Percentiles rank a stretch among this genome's conserved stretches.
phyloP scores from a whole-genome alignment of 1,284 basidiomycete genomes.

The Ceratobasidium sp. region DNA sequence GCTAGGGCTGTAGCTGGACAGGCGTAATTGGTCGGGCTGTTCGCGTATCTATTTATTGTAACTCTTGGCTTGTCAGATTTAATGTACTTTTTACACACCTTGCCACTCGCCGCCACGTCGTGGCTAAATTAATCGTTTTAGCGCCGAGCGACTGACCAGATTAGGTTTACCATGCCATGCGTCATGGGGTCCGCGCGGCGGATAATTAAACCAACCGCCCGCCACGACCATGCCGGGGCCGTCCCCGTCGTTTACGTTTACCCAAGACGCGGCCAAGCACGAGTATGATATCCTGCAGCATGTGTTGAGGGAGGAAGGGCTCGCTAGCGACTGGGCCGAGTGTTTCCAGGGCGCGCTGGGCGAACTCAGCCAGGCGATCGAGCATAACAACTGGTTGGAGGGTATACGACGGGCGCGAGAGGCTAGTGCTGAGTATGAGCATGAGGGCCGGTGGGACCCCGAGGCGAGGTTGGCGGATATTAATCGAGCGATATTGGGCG shows the following conservation, averaged over 20 bases:
- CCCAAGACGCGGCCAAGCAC: slow-evolving; percentile 36
- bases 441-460: slow-evolving; percentile 11
- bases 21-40: slow-evolving; percentile 1
- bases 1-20: slow-evolving; percentile 10
- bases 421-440: neutral
- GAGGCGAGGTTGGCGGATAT: slow-evolving; percentile 41
- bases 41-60: neutral
- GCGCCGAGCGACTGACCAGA: slow-evolving; percentile 6
- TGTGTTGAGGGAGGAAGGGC: slow-evolving; percentile 31
- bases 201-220: slow-evolving; percentile 6
- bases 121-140: neutral
- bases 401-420: slow-evolving; percentile 33
- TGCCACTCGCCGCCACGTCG: neutral
- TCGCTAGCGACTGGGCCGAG: slow-evolving; percentile 30
- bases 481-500: slow-evolving; percentile 33
- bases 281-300: slow-evolving; percentile 28
- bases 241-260: slow-evolving; percentile 22
- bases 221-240: slow-evolving; percentile 15
- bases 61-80: neutral
- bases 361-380: slow-evolving; percentile 36
- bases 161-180: slow-evolving; percentile 6
- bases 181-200: slow-evolving; percentile 19
- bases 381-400: slow-evolving; percentile 28
- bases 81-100: neutral
- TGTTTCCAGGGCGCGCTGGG: slow-evolving; percentile 37